These are phyloP conservation scores for Rhodotorula taiwanensis DNA, from an alignment of 768 basidiomycete species.

Conservation along the genomic window DNA sequence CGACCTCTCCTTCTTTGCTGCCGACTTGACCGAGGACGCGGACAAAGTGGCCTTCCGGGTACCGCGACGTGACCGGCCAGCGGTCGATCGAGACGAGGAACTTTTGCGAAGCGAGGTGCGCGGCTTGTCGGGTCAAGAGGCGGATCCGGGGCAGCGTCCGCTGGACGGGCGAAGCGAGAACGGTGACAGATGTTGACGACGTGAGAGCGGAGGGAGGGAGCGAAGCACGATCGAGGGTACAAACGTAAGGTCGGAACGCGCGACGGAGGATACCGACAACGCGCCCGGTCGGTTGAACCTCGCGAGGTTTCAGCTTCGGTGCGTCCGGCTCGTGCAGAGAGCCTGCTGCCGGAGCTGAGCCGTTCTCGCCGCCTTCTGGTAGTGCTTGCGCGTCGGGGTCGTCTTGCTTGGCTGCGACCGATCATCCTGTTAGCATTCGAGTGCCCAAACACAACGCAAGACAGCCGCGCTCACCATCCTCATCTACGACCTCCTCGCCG, in stretches of 20 bases:
- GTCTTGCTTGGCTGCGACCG: constrained; percentile 62
- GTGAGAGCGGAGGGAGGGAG: constrained; percentile 69
- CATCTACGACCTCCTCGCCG: constrained; percentile 85
- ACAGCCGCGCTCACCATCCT: constrained; percentile 60
- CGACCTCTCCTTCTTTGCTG: constrained; percentile 92
- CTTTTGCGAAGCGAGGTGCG: constrained; percentile 78
- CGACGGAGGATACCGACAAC: constrained; percentile 88
- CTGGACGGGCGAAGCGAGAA: constrained; percentile 90
- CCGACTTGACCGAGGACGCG: constrained; percentile 82
- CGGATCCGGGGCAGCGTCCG: constrained; percentile 86
- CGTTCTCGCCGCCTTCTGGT: constrained; percentile 51
- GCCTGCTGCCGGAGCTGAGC: neutral
- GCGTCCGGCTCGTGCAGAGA: neutral
- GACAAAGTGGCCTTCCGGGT: constrained; percentile 96
- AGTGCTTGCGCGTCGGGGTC: neutral
- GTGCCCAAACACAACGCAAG: neutral
- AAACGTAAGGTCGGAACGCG: constrained; percentile 93
- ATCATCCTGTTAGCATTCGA: neutral
- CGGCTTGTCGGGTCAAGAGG: constrained; percentile 88
- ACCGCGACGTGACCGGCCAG: constrained; percentile 79
- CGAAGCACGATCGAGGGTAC: constrained; percentile 85
- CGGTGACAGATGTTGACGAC: constrained; percentile 63
- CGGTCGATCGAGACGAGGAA: constrained; percentile 91
- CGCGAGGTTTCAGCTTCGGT: constrained; percentile 45
- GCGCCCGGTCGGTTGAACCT: constrained; percentile 82